Conservation (phyloP, 2,329 filamentous ascomycete species). For the Setomelanomma holmii region DNA sequence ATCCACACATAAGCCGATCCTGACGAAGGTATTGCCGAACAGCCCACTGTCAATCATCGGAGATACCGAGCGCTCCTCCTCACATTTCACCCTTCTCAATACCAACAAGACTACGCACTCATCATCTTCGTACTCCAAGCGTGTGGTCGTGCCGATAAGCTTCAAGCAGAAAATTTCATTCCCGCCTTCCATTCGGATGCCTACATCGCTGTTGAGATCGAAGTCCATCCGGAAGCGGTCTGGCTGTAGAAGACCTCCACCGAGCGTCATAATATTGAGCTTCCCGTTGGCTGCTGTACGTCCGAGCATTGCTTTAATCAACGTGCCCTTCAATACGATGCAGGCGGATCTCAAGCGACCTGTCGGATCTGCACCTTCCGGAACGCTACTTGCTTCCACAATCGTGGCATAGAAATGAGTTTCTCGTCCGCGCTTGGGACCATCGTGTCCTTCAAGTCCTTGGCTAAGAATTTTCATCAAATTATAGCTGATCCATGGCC, state of each 20-base stretch:
- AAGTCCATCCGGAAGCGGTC: background rate
- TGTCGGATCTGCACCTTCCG: background rate
- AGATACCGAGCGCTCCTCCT: no score
- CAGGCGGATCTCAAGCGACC: background rate
- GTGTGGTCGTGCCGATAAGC: background rate
- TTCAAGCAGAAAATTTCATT: conserved; percentile 2
- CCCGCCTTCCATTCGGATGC: background rate
- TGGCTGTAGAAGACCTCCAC: background rate
- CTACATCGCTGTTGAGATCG: background rate
- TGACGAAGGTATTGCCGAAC: background rate
- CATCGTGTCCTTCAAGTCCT: background rate
- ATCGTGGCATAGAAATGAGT: background rate
- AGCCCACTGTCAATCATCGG: no score
- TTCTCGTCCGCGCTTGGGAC: no score
- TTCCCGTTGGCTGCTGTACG: background rate
- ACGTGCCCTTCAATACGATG: conserved; percentile 1
- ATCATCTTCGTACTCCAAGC: background rate
- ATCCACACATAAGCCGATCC: background rate
- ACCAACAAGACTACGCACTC: background rate
- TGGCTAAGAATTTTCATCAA: background rate
- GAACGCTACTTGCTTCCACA: background rate
- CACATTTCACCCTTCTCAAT: background rate
- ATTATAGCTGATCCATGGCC: background rate
- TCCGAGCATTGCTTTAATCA: background rate
- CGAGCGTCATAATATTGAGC: background rate